Conservation (phyloP, 768 basidiomycete species). For the Galerina marginata region DNA sequence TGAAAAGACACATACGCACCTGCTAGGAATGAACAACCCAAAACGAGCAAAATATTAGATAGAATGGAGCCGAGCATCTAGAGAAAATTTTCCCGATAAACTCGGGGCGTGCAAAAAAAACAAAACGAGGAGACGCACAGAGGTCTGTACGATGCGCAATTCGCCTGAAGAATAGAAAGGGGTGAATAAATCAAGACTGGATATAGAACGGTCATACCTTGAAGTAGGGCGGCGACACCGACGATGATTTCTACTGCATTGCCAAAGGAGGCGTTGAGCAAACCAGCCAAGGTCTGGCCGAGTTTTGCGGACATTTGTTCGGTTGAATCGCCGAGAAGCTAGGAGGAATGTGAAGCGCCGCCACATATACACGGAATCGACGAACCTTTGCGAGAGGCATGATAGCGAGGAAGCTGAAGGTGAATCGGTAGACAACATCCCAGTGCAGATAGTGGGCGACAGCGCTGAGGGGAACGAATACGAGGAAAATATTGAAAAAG, state of each 20-base stretch:
- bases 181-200: constrained; percentile 8
- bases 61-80: constrained; percentile 91
- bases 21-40: constrained; percentile 91
- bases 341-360: constrained; percentile 9
- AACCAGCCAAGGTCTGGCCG: constrained; percentile 85
- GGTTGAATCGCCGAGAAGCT: constrained; percentile 83
- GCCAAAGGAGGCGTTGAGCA: constrained; percentile 85
- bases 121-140: constrained; percentile 48
- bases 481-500: constrained; percentile 77
- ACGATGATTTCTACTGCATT: constrained; percentile 92
- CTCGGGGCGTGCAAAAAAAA: background rate
- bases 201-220: constrained; percentile 50
- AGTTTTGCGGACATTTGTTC: constrained; percentile 80
- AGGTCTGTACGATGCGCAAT: constrained; percentile 90
- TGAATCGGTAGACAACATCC: constrained; percentile 79
- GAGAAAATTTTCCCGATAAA: background rate
- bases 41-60: constrained; percentile 87
- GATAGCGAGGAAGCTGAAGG: constrained; percentile 81
- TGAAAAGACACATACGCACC: constrained; percentile 44
- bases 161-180: constrained; percentile 51
- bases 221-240: constrained; percentile 81
- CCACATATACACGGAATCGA: constrained; percentile 3
- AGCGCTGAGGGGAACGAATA: constrained; percentile 79
- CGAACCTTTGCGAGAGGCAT: constrained; percentile 84
- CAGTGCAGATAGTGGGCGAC: constrained; percentile 68